Percentiles rank a stretch among this genome's conserved stretches.
Conservation (phyloP, 1,139 yeast genomes). For the Yamadazyma pseudoaaseri region DNA sequence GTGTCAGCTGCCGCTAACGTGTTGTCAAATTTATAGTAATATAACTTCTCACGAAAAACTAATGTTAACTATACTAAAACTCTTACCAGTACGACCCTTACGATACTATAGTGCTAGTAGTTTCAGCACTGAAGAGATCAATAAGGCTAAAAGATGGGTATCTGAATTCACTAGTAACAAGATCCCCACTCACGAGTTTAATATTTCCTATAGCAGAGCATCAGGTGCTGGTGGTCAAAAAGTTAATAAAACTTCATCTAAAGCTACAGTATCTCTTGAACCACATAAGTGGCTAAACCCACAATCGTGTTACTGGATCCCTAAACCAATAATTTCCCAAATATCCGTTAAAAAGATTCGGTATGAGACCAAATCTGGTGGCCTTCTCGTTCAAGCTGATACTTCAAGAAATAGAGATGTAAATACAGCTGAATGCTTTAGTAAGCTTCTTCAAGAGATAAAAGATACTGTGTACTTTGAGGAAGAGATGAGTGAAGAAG, state of each 20-base stretch:
- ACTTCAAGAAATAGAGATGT: constrained; percentile 54
- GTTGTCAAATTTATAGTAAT: no score
- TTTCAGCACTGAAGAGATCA: constrained; percentile 21
- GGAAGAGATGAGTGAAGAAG: constrained; percentile 48
- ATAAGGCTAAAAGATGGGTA: constrained; percentile 21
- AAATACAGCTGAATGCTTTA: constrained; percentile 60
- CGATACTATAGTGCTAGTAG: no score
- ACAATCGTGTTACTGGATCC: constrained; percentile 57
- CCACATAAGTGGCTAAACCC: constrained; percentile 49
- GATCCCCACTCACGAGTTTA: constrained; percentile 54
- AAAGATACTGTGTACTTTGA: constrained; percentile 47
- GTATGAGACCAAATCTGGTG: constrained; percentile 56
- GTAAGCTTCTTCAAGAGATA: constrained; percentile 56
- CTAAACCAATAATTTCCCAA: constrained; percentile 48
- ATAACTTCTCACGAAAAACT: no score
- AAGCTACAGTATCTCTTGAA: constrained; percentile 64
- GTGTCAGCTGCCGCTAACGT: constrained; percentile 44
- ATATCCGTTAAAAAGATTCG: constrained; percentile 40
- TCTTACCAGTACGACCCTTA: no score
- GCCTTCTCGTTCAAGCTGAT: constrained; percentile 66
- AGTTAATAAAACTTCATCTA: constrained; percentile 81
- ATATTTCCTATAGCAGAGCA: constrained; percentile 61
- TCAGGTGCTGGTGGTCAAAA: constrained; percentile 97
- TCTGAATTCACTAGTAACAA: constrained; percentile 22
- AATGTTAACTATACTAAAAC: no score